A percentile compares a stretch with the other conserved stretches of the same genome.
Conservation (phyloP, 2,329 filamentous ascomycete genomes). For the Uncinocarpus reesii region DNA sequence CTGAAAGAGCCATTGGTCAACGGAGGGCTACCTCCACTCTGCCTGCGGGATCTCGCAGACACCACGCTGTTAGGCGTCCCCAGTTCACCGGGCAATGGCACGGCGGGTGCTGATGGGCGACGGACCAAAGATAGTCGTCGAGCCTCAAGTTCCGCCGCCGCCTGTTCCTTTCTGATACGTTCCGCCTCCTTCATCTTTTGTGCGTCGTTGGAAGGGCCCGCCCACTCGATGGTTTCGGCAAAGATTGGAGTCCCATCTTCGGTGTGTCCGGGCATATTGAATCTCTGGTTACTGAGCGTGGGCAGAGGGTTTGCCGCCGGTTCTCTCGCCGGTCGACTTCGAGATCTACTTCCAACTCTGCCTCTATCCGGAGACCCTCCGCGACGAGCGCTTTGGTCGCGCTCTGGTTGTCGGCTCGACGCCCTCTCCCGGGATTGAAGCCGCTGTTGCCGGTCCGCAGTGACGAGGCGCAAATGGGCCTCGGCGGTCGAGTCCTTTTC, state of each 20-base stretch:
- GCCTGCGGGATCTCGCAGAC: slow-evolving; percentile 27
- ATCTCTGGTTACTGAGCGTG: not conserved
- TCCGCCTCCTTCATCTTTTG: not conserved
- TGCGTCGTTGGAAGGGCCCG: not conserved
- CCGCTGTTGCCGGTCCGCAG: slow-evolving; percentile 35
- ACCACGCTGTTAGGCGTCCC: slow-evolving; percentile 30
- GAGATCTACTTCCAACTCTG: slow-evolving; percentile 27
- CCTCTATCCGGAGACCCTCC: slow-evolving; percentile 40
- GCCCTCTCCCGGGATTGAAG: slow-evolving; percentile 44
- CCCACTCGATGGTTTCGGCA: slow-evolving; percentile 4
- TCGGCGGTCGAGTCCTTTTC: slow-evolving; percentile 53
- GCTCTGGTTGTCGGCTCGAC: slow-evolving; percentile 40
- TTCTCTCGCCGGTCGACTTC: slow-evolving; percentile 28
- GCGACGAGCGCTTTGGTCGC: slow-evolving; percentile 34
- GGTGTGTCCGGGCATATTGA: not conserved
- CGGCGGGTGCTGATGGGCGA: slow-evolving; percentile 66
- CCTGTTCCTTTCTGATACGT: slow-evolving; percentile 54
- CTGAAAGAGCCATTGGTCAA: slow-evolving; percentile 26
- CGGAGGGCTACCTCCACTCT: slow-evolving; percentile 34
- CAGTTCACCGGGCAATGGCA: slow-evolving; percentile 59
- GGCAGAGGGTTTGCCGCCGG: slow-evolving; percentile 9
- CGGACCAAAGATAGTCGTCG: slow-evolving; percentile 73
- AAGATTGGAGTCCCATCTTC: slow-evolving; percentile 7
- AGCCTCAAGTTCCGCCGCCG: slow-evolving; percentile 78
- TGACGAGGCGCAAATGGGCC: slow-evolving; percentile 42